Evolutionary conservation across 805 yeast species (phyloP), one percentile per base, ranked within the genome.

Genomic region (Metschnikowia noctiluminum): DNA sequence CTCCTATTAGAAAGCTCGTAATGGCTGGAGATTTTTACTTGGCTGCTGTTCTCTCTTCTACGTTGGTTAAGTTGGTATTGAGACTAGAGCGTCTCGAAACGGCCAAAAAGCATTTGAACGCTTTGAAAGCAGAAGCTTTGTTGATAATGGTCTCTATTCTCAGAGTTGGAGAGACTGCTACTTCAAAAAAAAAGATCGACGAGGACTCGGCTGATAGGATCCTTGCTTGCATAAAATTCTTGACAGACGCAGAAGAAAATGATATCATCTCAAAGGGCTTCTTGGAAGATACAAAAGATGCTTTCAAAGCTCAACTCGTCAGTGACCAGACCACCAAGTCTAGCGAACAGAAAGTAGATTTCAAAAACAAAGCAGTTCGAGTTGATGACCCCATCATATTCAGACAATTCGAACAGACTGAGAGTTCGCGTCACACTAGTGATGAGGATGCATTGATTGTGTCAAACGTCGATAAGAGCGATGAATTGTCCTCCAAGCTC

Each of bases 201-300:
- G 99, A 94, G 71, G 99, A 95, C 70, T 88, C 97, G 2, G 82
- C 87, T n/a, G 99, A 94, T 71, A 82, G 98, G 72, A 85, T 94
- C 48, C 74, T 90, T 67, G 77, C 92, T n/a, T 91, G 92, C 64
- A 81, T 94, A 59, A 83, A 87, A 58, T 82, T 87, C 50, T 77
- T 95, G 58, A 77, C 85, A 46, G 92, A 86, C 53, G 84, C 82
- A 36, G 75, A 80, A 49, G 77, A 78, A 38, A 63, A 68, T 28
- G 74, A 75, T 45, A 66, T 73, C 45, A 80, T 80, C 50, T 84
- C 85, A 53, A 54, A 73, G 42, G 90, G 94, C 26, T 94, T 89
- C 73, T 78, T 94, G 65, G 89, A 86, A 56, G 96, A 90, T 54
- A 89, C 98, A 13, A 88, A 81, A 63, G 81, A 80, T 21, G 97